phyloP scores from a whole-genome alignment of 768 basidiomycete genomes.

The Hygrophoropsis aurantiaca region DNA sequence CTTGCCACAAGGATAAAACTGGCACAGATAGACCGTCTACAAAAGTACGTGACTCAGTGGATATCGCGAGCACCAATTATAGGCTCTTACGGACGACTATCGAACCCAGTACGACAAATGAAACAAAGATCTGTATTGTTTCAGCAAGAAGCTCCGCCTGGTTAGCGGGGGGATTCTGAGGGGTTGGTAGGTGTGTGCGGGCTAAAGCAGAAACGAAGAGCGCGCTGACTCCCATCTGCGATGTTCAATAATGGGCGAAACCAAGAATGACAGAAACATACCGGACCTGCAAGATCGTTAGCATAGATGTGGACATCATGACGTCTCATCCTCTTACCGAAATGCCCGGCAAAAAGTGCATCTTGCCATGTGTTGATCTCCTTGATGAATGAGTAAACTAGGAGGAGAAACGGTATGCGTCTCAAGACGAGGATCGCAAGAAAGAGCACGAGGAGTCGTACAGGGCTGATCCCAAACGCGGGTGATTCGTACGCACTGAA shows the following conservation, averaged over 20 bases:
- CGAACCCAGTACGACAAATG: slow-evolving; percentile 85
- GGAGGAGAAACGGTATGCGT: slow-evolving; percentile 75
- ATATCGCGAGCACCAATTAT: too few species aligned
- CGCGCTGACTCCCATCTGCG: slow-evolving; percentile 88
- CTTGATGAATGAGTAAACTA: slow-evolving; percentile 81
- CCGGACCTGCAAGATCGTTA: slow-evolving; percentile 44
- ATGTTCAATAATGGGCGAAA: neutral
- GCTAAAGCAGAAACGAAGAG: slow-evolving; percentile 85
- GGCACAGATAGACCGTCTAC: too few species aligned
- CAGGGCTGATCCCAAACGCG: slow-evolving; percentile 61
- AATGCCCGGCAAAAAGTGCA: slow-evolving; percentile 90
- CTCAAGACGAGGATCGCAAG: slow-evolving; percentile 71
- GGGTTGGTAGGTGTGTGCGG: slow-evolving; percentile 54
- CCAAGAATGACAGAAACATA: slow-evolving; percentile 28
- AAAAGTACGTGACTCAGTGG: too few species aligned
- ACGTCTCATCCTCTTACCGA: slow-evolving; percentile 47
- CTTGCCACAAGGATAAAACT: too few species aligned
- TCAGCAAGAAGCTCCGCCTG: slow-evolving; percentile 75
- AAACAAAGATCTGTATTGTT: slow-evolving; percentile 77
- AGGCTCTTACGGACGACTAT: slow-evolving; percentile 75
- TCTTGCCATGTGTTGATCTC: slow-evolving; percentile 85
- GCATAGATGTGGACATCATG: neutral
- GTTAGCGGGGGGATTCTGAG: slow-evolving; percentile 57
- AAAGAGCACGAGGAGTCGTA: slow-evolving; percentile 69
- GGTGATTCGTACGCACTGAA: slow-evolving; percentile 57